Evolutionary conservation across 2,329 filamentous ascomycete genomes (phyloP).

Genomic region (Sarocladiaceae sp.): DNA sequence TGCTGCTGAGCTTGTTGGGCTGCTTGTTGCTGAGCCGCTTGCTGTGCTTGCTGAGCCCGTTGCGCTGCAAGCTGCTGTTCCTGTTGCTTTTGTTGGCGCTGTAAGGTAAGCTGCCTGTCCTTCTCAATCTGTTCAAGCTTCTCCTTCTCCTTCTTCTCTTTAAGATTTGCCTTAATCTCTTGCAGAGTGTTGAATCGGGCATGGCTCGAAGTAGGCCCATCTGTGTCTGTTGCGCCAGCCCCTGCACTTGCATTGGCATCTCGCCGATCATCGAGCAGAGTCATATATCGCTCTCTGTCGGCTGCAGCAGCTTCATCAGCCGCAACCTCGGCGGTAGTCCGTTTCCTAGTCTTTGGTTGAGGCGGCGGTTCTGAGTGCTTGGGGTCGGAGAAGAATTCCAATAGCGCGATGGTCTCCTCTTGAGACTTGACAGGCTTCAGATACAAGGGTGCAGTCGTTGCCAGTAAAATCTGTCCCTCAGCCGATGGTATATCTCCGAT

Average conservation of each 20-base stretch:
- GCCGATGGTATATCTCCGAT: slow-evolving; percentile 65
- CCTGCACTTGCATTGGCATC: slow-evolving; percentile 52
- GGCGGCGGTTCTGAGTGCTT: slow-evolving; percentile 72
- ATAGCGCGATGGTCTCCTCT: slow-evolving; percentile 62
- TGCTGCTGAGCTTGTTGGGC: slow-evolving; percentile 20
- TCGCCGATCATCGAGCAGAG: slow-evolving; percentile 80
- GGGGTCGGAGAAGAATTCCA: slow-evolving; percentile 68
- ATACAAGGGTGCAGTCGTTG: slow-evolving; percentile 67
- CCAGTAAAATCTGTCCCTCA: slow-evolving; percentile 68
- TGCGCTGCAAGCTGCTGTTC: slow-evolving; percentile 40
- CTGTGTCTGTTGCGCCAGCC: slow-evolving; percentile 56
- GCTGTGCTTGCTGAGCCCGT: slow-evolving; percentile 37
- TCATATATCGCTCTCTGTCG: slow-evolving; percentile 86
- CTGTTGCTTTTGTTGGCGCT: slow-evolving; percentile 35
- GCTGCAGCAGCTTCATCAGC: slow-evolving; percentile 90
- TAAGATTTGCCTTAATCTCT: slow-evolving; percentile 71
- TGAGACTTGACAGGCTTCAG: slow-evolving; percentile 67
- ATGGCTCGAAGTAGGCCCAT: slow-evolving; percentile 56
- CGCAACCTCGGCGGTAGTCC: slow-evolving; percentile 89
- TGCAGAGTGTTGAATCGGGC: slow-evolving; percentile 88
- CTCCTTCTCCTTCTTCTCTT: slow-evolving; percentile 70
- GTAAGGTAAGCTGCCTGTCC: slow-evolving; percentile 44
- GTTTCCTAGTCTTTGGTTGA: slow-evolving; percentile 81
- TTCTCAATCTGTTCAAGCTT: slow-evolving; percentile 61
- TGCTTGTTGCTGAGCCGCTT: slow-evolving; percentile 32